Conservation (phyloP, 768 basidiomycete species). For the Dioszegia aurantiaca region DNA sequence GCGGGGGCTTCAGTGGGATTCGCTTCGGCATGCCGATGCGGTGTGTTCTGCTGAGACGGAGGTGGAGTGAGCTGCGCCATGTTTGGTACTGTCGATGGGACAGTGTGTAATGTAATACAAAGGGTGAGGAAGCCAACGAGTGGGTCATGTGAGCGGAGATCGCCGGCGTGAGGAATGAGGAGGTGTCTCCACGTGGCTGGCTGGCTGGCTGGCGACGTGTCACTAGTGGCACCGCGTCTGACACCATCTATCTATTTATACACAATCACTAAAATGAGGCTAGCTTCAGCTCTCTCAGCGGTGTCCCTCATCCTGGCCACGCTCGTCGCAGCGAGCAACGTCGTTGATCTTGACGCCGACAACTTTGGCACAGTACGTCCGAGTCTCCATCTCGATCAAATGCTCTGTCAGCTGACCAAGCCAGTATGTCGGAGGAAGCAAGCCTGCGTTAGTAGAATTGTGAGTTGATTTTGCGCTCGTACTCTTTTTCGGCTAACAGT, state of each 20-base stretch:
- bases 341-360: constrained; percentile 69
- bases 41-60: constrained; percentile 28
- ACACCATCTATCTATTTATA: not conserved
- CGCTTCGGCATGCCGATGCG: constrained; percentile 14
- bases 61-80: constrained; percentile 39
- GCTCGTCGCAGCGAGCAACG: constrained; percentile 62
- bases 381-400: too few relatives aligned
- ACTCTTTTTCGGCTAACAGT: constrained; percentile 4
- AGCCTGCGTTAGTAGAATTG: constrained; percentile 87
- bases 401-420: constrained; percentile 10
- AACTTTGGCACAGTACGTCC: constrained; percentile 67
- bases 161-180: too few relatives aligned
- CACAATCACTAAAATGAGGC: constrained; percentile 25
- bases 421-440: constrained; percentile 66
- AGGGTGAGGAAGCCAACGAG: not conserved
- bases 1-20: not conserved
- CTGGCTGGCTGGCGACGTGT: constrained; percentile 7
- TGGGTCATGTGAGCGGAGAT: too few relatives aligned
- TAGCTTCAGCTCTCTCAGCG: constrained; percentile 28
- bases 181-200: too few relatives aligned
- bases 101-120: not conserved
- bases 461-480: constrained; percentile 56
- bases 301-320: constrained; percentile 24
- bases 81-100: not conserved
- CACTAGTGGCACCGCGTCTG: too few relatives aligned